Evolutionary conservation across 2,329 filamentous ascomycete species (phyloP).

Genomic region (Fusarium pininemorale): DNA sequence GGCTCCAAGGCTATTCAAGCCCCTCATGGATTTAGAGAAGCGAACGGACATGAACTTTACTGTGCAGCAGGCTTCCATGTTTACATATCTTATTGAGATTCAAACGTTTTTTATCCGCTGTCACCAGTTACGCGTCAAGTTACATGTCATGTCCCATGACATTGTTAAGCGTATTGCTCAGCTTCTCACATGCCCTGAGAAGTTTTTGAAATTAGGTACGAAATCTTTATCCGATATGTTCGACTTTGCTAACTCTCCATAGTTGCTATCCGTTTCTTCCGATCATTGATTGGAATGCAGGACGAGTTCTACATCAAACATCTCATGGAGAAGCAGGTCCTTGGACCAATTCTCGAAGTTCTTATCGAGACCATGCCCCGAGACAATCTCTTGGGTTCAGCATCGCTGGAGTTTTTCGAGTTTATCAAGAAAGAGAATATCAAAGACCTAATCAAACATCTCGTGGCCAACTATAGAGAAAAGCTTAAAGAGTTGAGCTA

Average conservation of each 20-base stretch:
- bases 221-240: conserved; percentile 1
- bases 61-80: conserved; percentile 88
- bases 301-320: conserved; percentile 93
- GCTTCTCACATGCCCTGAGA: conserved; percentile 83
- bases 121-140: conserved; percentile 86
- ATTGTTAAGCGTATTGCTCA: conserved; percentile 83
- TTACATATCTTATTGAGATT: conserved; percentile 90
- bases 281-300: conserved; percentile 82
- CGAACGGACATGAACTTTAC: conserved; percentile 75
- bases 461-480: conserved; percentile 86
- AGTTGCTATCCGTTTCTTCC: conserved; percentile 95
- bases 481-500: conserved; percentile 80
- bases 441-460: conserved; percentile 82
- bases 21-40: conserved; percentile 81
- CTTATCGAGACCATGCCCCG: conserved; percentile 86
- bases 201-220: conserved; percentile 89
- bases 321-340: conserved; percentile 80
- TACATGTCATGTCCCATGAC: conserved; percentile 83
- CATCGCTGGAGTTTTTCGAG: conserved; percentile 93
- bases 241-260: conserved; percentile 32
- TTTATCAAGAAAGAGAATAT: conserved; percentile 84
- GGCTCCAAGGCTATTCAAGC: conserved; percentile 84
- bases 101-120: conserved; percentile 93
- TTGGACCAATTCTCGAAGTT: conserved; percentile 86
- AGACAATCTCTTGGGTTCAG: conserved; percentile 93